Conservation (phyloP, 1,284 basidiomycete species). For the Tetrapyrgos nigripes region DNA sequence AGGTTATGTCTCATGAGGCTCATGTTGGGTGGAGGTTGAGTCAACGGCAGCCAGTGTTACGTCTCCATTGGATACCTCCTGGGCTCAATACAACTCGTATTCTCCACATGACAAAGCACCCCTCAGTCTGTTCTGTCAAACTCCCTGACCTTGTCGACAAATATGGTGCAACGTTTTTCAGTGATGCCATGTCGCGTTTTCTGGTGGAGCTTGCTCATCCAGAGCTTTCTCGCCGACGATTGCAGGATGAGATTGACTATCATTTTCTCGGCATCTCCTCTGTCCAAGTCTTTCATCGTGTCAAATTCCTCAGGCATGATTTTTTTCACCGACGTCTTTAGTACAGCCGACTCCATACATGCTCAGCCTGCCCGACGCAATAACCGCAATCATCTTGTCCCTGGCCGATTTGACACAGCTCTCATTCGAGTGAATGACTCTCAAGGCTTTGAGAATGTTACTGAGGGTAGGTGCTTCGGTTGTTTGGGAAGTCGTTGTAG, state of each 20-base stretch:
- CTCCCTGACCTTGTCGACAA: not conserved
- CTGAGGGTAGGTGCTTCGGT: too few relatives aligned
- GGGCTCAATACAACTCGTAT: constrained; percentile 15
- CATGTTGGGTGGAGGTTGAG: too few relatives aligned
- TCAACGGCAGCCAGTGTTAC: not conserved
- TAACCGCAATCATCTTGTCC: constrained; percentile 14
- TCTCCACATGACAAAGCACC: constrained; percentile 29
- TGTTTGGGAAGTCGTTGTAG: too few relatives aligned
- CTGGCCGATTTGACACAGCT: constrained; percentile 29
- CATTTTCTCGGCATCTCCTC: too few relatives aligned
- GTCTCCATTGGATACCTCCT: constrained; percentile 12
- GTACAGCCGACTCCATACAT: constrained; percentile 23
- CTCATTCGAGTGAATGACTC: constrained; percentile 10
- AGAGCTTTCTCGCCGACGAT: not conserved
- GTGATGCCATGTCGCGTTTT: constrained; percentile 33
- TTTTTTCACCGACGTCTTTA: constrained; percentile 1
- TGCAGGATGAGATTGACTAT: constrained; percentile 2
- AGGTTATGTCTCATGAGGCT: too few relatives aligned
- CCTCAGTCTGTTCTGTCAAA: constrained; percentile 21
- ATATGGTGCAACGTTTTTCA: constrained; percentile 34
- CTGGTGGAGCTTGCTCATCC: constrained; percentile 23
- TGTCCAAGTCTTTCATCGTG: not conserved
- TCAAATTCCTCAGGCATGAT: constrained; percentile 20
- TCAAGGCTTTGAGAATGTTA: not conserved
- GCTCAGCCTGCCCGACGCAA: constrained; percentile 21